Evolutionary conservation across 257 asterid species (phyloP).

Genomic region (Nemophila menziesii): DNA sequence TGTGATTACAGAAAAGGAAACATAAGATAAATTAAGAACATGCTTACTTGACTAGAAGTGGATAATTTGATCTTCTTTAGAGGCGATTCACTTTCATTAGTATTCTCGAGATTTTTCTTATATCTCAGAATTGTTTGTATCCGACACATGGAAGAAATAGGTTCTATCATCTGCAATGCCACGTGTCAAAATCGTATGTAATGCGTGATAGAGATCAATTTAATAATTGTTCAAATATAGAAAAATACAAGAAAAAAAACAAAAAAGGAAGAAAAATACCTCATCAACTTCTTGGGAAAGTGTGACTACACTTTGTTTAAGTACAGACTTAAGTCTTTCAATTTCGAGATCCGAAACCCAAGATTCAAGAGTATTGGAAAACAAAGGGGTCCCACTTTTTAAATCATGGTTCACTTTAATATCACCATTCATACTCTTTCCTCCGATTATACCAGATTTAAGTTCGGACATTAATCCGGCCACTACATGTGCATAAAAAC

Average conservation of each 20-base stretch:
- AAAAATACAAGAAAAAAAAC: background rate
- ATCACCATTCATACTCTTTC: conserved; percentile 14
- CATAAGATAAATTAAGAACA: conserved; percentile 1
- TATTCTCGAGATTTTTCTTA: conserved; percentile 32
- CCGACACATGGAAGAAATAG: conserved; percentile 40
- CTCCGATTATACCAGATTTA: conserved; percentile 12
- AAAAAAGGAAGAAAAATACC: conserved; percentile 23
- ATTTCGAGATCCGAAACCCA: conserved; percentile 36
- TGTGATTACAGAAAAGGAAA: background rate
- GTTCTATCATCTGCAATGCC: conserved; percentile 49
- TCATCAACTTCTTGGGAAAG: conserved; percentile 66
- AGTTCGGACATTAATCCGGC: conserved; percentile 30
- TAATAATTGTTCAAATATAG: background rate
- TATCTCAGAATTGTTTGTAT: conserved; percentile 35
- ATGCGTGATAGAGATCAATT: background rate
- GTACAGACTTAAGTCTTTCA: conserved; percentile 44
- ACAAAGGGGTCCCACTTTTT: conserved; percentile 21
- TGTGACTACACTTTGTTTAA: conserved; percentile 41
- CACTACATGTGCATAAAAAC: conserved; percentile 37
- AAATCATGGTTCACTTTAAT: conserved; percentile 6
- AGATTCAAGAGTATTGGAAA: conserved; percentile 50
- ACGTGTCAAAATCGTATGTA: background rate
- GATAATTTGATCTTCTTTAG: conserved; percentile 39
- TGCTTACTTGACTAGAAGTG: conserved; percentile 32
- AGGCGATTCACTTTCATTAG: conserved; percentile 19